Conservation (phyloP, 495 filamentous ascomycete species). For the Emericellopsis terricola region DNA sequence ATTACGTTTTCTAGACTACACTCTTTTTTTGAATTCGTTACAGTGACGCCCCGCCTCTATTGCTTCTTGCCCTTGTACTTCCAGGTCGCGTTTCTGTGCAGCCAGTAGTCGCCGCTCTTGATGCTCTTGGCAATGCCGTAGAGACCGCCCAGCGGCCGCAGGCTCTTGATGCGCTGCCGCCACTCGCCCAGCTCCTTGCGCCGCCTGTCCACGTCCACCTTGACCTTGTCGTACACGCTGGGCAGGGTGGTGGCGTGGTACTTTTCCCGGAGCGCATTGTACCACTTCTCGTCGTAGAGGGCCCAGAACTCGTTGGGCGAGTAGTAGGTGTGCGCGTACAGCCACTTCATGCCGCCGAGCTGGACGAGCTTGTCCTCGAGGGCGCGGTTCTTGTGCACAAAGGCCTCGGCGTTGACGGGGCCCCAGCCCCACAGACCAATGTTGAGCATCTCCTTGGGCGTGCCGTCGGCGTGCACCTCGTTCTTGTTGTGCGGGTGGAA, state of each 20-base stretch:
- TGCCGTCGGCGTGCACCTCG: background rate
- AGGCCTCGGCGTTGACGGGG: conserved; percentile 16
- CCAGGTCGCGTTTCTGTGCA: conserved; percentile 33
- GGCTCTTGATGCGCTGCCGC: conserved; percentile 18
- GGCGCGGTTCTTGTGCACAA: conserved; percentile 39
- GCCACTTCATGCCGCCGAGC: conserved; percentile 47
- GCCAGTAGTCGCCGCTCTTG: conserved; percentile 32
- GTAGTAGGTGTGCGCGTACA: conserved; percentile 45
- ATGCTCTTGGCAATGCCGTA: conserved; percentile 39
- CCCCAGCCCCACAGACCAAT: conserved; percentile 38
- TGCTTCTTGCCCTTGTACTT: conserved; percentile 18
- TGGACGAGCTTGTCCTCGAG: conserved; percentile 45
- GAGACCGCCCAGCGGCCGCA: conserved; percentile 33
- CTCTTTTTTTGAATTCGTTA: too few species aligned
- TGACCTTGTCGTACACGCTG: conserved; percentile 38
- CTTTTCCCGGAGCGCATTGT: conserved; percentile 31
- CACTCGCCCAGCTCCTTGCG: conserved; percentile 7
- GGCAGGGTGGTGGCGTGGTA: conserved; percentile 33
- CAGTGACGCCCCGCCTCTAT: too few species aligned
- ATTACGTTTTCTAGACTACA: too few species aligned
- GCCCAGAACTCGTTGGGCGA: conserved; percentile 33
- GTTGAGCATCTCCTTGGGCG: conserved; percentile 27
- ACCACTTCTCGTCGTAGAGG: conserved; percentile 33
- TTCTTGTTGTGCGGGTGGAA: conserved; percentile 26
- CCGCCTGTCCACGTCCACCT: conserved; percentile 13